Conservation (phyloP, 179 eudicot genomes). For the Beta lomatogona region DNA sequence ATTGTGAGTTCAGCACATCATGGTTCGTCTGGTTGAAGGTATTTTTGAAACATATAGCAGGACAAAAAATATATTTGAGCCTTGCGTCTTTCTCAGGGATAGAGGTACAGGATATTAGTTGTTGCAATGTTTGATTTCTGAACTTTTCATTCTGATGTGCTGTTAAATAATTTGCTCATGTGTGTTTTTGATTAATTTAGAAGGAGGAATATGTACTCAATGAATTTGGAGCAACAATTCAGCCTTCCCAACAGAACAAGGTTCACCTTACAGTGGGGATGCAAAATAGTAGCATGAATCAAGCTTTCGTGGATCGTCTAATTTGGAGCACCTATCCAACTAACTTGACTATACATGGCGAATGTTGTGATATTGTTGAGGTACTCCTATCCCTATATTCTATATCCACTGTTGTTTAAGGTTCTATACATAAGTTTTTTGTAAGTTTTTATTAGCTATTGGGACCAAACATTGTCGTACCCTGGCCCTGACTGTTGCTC, state of each 20-base stretch:
- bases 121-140: background rate
- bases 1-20: background rate
- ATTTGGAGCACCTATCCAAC: background rate
- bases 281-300: background rate
- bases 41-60: background rate
- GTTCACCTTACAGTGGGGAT: background rate
- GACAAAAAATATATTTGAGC: too few relatives aligned
- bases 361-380: too few relatives aligned
- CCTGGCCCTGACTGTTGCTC: too few relatives aligned
- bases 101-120: background rate
- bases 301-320: background rate
- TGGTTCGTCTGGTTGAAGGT: constrained; percentile 8
- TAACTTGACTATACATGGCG: too few relatives aligned
- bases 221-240: background rate
- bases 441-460: too few relatives aligned
- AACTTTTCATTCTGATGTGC: background rate
- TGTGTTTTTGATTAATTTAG: background rate
- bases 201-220: background rate
- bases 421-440: too few relatives aligned
- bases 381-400: too few relatives aligned
- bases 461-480: too few relatives aligned
- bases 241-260: background rate
- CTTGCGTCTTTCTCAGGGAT: background rate
- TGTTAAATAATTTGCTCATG: background rate
- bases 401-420: too few relatives aligned